Conservation (phyloP, 148 eudicot genomes). For the Fagopyrum tataricum region DNA sequence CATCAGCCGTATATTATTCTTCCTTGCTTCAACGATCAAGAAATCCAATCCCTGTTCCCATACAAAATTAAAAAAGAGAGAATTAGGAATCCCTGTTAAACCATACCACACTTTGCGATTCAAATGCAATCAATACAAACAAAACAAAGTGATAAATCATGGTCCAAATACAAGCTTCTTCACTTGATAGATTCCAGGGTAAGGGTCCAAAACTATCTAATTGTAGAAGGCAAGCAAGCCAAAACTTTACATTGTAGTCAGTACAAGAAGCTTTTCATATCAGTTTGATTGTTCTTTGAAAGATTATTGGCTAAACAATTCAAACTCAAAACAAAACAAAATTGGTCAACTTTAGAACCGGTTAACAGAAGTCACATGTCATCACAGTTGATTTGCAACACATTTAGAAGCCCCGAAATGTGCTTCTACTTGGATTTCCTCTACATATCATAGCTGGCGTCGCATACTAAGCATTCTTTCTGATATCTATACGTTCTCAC, state of each 20-base stretch:
- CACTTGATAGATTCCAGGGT: background rate
- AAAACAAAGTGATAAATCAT: background rate
- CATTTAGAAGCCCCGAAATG: background rate
- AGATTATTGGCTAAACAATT: background rate
- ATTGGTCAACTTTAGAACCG: background rate
- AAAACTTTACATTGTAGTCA: background rate
- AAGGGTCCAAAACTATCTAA: too few species aligned
- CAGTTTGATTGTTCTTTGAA: background rate
- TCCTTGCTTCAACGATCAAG: slow-evolving; percentile 55
- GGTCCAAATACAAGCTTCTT: background rate
- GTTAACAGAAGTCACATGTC: background rate
- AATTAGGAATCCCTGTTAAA: background rate
- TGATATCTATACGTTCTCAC: background rate
- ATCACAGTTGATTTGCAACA: background rate
- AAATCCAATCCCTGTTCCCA: slow-evolving; percentile 45
- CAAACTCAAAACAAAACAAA: background rate
- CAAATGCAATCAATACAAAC: background rate
- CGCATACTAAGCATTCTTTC: background rate
- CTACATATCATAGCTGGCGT: background rate
- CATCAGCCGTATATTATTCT: slow-evolving; percentile 33
- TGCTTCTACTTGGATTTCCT: background rate
- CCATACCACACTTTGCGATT: background rate
- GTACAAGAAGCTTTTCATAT: background rate
- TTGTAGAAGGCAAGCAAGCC: background rate
- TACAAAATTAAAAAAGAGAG: background rate